These are phyloP conservation scores for Rhizophagus clarus DNA, from an alignment of 192 early-diverging fungal genomes.

Conservation along the genomic window DNA sequence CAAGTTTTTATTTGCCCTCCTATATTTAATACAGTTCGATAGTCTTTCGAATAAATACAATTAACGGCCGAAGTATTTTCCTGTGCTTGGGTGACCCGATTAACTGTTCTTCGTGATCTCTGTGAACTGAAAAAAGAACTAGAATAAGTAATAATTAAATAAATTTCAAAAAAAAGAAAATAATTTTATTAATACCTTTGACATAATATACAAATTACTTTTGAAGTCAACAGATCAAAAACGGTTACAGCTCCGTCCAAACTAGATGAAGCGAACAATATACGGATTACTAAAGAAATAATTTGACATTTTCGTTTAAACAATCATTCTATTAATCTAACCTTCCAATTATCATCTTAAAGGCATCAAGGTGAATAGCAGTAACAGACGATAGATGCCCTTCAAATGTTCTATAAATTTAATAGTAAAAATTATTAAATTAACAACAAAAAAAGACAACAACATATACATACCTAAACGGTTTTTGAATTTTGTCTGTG, in stretches of 20 bases:
- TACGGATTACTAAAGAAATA: background rate
- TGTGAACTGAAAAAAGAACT: background rate
- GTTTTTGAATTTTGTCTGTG: background rate
- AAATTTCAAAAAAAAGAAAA: background rate
- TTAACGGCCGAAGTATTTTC: background rate
- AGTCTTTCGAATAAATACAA: constrained; percentile 12
- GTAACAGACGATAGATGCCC: constrained; percentile 35
- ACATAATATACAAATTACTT: background rate
- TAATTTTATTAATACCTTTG: background rate
- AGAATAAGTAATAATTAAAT: background rate
- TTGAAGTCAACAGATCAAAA: background rate
- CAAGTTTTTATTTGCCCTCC: background rate
- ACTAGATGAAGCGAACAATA: background rate
- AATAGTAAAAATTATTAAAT: background rate
- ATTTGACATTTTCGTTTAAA: background rate
- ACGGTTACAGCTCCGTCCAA: background rate
- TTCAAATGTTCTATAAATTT: constrained; percentile 19
- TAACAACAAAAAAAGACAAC: background rate
- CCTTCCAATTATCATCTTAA: constrained; percentile 42
- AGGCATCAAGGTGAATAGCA: constrained; percentile 38
- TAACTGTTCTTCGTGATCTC: background rate
- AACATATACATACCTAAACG: background rate
- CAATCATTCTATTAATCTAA: background rate
- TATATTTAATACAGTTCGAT: background rate
- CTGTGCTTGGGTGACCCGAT: background rate